Percentiles rank a stretch among this genome's conserved stretches.
phyloP scores from a whole-genome alignment of 441 rosid species.

The Gossypium laxum region DNA sequence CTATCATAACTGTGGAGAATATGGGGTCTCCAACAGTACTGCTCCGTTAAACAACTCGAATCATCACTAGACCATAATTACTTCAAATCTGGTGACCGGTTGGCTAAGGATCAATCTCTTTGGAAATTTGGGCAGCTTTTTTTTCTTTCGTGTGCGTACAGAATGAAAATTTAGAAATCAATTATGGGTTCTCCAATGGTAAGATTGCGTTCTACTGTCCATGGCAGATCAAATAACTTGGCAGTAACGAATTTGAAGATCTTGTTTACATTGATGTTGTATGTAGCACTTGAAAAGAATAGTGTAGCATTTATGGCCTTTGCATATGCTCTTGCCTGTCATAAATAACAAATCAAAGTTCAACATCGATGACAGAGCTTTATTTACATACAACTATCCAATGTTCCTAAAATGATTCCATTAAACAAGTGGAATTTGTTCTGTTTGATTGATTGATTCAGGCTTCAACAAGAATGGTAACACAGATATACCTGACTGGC shows the following conservation, averaged over 20 bases:
- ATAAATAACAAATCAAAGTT: too few relatives aligned
- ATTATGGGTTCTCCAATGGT: slow-evolving; percentile 74
- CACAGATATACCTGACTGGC: slow-evolving; percentile 56
- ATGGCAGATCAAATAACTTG: slow-evolving; percentile 70
- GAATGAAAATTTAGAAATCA: slow-evolving; percentile 39
- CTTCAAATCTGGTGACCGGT: slow-evolving; percentile 9
- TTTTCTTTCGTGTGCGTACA: too few relatives aligned
- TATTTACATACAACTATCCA: not conserved
- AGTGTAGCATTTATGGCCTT: slow-evolving; percentile 68
- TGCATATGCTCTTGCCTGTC: slow-evolving; percentile 69
- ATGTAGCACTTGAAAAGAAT: slow-evolving; percentile 79
- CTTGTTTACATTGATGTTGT: slow-evolving; percentile 84
- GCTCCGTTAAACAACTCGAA: too few relatives aligned
- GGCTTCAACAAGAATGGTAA: not conserved
- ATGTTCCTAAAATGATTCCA: not conserved
- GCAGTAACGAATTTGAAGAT: slow-evolving; percentile 85
- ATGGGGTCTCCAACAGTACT: too few relatives aligned
- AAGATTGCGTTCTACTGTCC: slow-evolving; percentile 67
- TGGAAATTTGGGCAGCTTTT: too few relatives aligned
- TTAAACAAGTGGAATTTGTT: not conserved
- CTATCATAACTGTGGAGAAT: too few relatives aligned
- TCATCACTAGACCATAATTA: too few relatives aligned
- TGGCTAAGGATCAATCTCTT: slow-evolving; percentile 11
- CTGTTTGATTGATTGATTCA: not conserved
- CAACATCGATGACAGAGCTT: too few relatives aligned